Base-by-base conservation (phyloP, 2,329 filamentous ascomycete species). In the Cladosporium sp. region DNA sequence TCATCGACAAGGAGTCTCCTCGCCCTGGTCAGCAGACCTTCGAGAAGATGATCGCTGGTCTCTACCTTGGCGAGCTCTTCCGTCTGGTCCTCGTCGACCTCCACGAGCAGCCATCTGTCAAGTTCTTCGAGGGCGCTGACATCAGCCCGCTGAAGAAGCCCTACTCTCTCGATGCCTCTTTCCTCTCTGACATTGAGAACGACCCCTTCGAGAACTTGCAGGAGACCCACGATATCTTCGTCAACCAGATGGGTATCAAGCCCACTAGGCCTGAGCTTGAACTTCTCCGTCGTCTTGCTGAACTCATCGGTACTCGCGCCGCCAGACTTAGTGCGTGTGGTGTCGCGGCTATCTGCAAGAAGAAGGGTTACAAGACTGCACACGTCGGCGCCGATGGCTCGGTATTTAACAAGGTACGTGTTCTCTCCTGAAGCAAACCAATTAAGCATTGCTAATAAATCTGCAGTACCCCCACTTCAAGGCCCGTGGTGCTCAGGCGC, bases 351-450 rank as follows among this genome's bases (percentile, higher is more conserved):
- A 97, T 99, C 75, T 93, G 91, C 86, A 96, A 90, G 82, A 98
- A 98, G 89, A 98, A 97, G 86, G 86, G 87, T 71, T 94, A 93
- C 79, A 81, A 90, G 75, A 85, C 86, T 44, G 96, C 92, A 82
- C 95, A 98, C 79, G 95, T 99, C 50, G 95, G 95, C 73, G 95
- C 95, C 61, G 95, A 99, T 76, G 95, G 95, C 44, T 96, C 92
- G 21, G 94, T 99, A 64, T 99, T 99, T 84, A 97, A 97, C 85
- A 98, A 98, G 57, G 63, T 65, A 65, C 7, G 63, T 31, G 7
- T 14, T 21, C 14, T 49, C 35, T 18, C 23, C 2, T 35, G 2
- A 49, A 18, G 3, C 18, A 14, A 12, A 10, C 21, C 18, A 28
- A n/a, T n/a, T 6, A 2, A 44, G 16, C 37, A 44, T n/a, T 49